A percentile compares a stretch with the other conserved stretches of the same genome.
These are phyloP conservation scores for Penicillium odoratum DNA, from an alignment of 495 filamentous ascomycete genomes.

Conservation along the genomic window DNA sequence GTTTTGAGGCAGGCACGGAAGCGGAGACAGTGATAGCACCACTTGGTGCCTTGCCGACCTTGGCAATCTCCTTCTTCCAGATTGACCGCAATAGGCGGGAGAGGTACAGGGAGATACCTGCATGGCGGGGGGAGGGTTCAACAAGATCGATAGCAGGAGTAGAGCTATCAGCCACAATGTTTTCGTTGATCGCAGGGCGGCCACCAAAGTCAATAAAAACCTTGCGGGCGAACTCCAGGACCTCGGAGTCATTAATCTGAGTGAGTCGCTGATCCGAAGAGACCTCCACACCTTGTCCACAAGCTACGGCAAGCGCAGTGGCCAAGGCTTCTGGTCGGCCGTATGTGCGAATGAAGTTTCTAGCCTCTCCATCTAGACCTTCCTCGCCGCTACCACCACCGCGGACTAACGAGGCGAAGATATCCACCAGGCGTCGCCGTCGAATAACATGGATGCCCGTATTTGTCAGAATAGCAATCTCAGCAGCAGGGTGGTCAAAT, in stretches of 20 bases:
- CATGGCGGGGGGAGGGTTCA: conserved; percentile 81
- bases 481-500: conserved; percentile 75
- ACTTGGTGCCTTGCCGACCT: conserved; percentile 53
- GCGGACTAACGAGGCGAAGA: conserved; percentile 80
- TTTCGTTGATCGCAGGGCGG: conserved; percentile 73
- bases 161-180: conserved; percentile 61
- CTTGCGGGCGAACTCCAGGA: conserved; percentile 78
- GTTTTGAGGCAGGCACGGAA: conserved; percentile 59
- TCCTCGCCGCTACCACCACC: conserved; percentile 73
- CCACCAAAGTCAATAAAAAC: conserved; percentile 90
- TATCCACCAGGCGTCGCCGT: conserved; percentile 82
- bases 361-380: conserved; percentile 73
- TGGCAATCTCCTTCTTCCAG: conserved; percentile 71
- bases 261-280: conserved; percentile 67
- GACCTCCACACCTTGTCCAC: conserved; percentile 82
- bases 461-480: conserved; percentile 89
- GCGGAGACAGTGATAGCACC: conserved; percentile 49
- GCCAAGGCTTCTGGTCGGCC: conserved; percentile 84
- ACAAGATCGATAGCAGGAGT: conserved; percentile 71
- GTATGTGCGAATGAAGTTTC: conserved; percentile 78
- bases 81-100: conserved; percentile 79
- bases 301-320: conserved; percentile 92
- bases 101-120: conserved; percentile 84
- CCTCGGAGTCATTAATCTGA: conserved; percentile 73
- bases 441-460: conserved; percentile 82